Evolutionary conservation across 2,329 filamentous ascomycete genomes (phyloP), one percentile per base, ranked within the genome.

Genomic region (Helotiales sp.): DNA sequence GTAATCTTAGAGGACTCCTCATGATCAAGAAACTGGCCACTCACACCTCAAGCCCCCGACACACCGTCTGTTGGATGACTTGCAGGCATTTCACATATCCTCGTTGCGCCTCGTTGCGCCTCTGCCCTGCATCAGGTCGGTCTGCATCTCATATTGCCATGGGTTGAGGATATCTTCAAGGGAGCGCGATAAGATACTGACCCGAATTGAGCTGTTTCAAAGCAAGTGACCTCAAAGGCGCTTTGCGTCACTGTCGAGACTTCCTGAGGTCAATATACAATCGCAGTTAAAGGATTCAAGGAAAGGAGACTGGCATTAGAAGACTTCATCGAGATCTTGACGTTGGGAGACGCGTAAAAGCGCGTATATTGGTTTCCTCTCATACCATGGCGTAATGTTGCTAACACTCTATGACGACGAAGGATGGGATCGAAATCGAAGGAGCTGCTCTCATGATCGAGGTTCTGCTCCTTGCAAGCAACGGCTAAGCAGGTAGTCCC

Each of bases 301-400:
- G 43, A 37, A 63, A 61, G 52, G 17, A 32, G 20, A 45, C 37
- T 59, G 32, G 58, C 26, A 58, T 20, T n/a, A 57, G 32, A 34
- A 32, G n/a, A 20, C 17, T 20, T 26, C 28, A n/a, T 28, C 28
- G 11, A 37, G 30, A 32, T 22, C 6, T 57, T 37, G 52, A 57
- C 52, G 8, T 37, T 22, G 59, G 17, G 24, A 32, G 59, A 63
- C 59, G 64, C 64, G 64, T 61, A 43, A 45, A 30, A 40, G 34
- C 61, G 61, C 57, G 65, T 64, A 64, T 55, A 67, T 55, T 64
- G 61, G 61, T 49, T 61, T 58, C 34, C 43, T 61, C 24, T 17
- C n/a, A n/a, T 24, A 30, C 52, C 17, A 55, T 34, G 52, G 52
- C 28, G 34, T 20, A 55, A 22, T 55, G 28, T 55, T 20, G 28